These are phyloP conservation scores for Phaffomyces opuntiae DNA, from an alignment of 805 yeast genomes.

Conservation along the genomic window DNA sequence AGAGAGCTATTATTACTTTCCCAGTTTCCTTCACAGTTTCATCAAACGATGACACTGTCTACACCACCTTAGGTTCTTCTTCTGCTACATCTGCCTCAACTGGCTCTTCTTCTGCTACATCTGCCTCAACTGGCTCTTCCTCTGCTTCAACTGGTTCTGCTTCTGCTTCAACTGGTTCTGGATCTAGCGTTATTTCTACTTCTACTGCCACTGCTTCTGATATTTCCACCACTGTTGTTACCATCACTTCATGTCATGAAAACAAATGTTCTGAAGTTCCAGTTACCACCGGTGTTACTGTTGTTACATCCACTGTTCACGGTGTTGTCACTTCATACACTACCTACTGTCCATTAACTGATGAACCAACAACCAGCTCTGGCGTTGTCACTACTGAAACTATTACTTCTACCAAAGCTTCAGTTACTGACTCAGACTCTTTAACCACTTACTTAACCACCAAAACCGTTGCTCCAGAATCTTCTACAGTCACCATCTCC, in stretches of 20 bases:
- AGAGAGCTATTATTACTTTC: constrained; percentile 11
- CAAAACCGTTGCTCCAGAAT: neutral
- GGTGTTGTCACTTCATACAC: constrained; percentile 2
- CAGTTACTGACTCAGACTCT: neutral
- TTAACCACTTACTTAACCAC: neutral
- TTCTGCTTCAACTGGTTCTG: neutral
- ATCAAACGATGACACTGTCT: constrained; percentile 1
- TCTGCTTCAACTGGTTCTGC: neutral
- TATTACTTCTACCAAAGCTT: neutral
- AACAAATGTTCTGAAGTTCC: neutral
- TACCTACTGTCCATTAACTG: constrained; percentile 3
- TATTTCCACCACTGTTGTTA: neutral
- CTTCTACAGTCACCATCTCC: neutral
- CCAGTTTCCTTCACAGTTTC: constrained; percentile 5
- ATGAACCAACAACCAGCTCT: neutral
- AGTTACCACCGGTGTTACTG: constrained; percentile 5
- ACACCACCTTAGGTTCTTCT: neutral
- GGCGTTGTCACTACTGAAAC: neutral
- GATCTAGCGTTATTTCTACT: neutral
- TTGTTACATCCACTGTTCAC: neutral
- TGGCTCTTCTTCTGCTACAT: neutral
- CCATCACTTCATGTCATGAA: neutral
- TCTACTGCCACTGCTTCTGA: neutral
- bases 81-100: neutral
- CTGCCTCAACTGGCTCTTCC: neutral